Percentiles rank a stretch among this genome's conserved stretches.
Evolutionary conservation across 129 eudicot genomes (phyloP).

Genomic region (Centella asiatica): DNA sequence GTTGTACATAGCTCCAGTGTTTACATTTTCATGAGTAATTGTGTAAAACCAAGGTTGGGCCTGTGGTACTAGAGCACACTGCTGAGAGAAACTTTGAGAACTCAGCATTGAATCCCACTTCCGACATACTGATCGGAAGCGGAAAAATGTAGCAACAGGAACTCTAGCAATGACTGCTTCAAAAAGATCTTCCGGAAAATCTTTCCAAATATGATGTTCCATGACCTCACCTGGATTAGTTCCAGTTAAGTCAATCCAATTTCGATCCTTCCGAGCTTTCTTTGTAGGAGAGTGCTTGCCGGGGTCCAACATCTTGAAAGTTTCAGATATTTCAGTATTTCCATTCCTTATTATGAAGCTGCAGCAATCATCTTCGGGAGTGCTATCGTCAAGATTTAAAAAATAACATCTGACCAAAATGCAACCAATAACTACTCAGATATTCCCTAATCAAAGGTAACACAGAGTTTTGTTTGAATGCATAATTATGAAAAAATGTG

Average conservation of each 20-base stretch:
- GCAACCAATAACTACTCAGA: slow-evolving; percentile 1
- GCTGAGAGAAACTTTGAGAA: slow-evolving; percentile 62
- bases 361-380: slow-evolving; percentile 52
- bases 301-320: slow-evolving; percentile 56
- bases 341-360: slow-evolving; percentile 52
- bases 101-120: slow-evolving; percentile 75
- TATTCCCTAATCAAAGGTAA: not conserved
- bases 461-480: not conserved
- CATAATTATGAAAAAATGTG: not conserved
- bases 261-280: slow-evolving; percentile 64
- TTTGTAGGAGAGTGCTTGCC: slow-evolving; percentile 79
- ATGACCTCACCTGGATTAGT: slow-evolving; percentile 36
- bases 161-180: slow-evolving; percentile 85
- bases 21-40: slow-evolving; percentile 67
- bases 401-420: slow-evolving; percentile 53
- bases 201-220: slow-evolving; percentile 79
- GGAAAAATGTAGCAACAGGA: slow-evolving; percentile 74
- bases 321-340: slow-evolving; percentile 35
- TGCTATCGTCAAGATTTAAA: slow-evolving; percentile 44
- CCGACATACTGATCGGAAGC: slow-evolving; percentile 77
- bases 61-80: slow-evolving; percentile 55
- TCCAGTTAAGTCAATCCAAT: slow-evolving; percentile 29
- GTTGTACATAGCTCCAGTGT: slow-evolving; percentile 74
- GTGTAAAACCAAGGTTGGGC: slow-evolving; percentile 86
- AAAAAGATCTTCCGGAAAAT: slow-evolving; percentile 84